Evolutionary conservation across 116 monocot genomes (phyloP).

Genomic region (Dioscorea cayenensis): DNA sequence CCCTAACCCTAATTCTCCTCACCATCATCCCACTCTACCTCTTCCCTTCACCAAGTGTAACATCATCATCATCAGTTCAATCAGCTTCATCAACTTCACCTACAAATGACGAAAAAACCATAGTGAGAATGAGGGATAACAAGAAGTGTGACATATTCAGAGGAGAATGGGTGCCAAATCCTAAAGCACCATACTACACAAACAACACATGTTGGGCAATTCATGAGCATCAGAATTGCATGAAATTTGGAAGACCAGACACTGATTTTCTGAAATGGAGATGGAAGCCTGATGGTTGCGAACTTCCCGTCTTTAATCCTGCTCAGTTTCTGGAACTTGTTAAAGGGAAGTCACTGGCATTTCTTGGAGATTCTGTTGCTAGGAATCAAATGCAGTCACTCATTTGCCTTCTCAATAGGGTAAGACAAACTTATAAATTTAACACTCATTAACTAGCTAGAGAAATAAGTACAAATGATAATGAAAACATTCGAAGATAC

Average conservation of each 20-base stretch:
- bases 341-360: conserved; percentile 33
- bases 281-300: conserved; percentile 36
- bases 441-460: neutral
- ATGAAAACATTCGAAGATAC: too few relatives aligned
- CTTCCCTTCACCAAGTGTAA: neutral
- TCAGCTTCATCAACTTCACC: conserved; percentile 1
- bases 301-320: conserved; percentile 23
- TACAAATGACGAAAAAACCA: neutral
- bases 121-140: too few relatives aligned
- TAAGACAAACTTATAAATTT: neutral
- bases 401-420: conserved; percentile 32
- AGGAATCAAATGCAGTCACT: conserved; percentile 41
- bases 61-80: neutral
- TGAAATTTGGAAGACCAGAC: conserved; percentile 43
- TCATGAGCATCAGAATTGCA: conserved; percentile 45
- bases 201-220: conserved; percentile 32
- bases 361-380: conserved; percentile 40
- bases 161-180: conserved; percentile 35
- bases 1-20: neutral
- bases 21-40: neutral
- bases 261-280: conserved; percentile 33
- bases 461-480: too few relatives aligned
- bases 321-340: conserved; percentile 26
- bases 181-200: conserved; percentile 33
- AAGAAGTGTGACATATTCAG: conserved; percentile 21